Conservation (phyloP, 2,329 filamentous ascomycete species). For the Emmonsia crescens region DNA sequence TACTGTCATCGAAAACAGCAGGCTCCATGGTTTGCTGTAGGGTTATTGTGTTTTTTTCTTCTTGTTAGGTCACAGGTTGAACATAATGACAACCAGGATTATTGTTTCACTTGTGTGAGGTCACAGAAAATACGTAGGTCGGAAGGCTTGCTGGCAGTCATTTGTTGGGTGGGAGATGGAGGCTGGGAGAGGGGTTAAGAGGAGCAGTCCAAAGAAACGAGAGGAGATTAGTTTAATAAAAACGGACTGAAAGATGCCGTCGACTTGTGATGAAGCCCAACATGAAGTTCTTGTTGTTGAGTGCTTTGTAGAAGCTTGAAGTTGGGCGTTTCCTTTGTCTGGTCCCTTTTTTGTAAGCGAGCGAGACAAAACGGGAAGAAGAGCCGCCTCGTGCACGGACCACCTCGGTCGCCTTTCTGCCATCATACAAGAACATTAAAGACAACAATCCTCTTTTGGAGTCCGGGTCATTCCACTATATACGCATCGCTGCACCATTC, state of each 20-base stretch:
- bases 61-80: neutral
- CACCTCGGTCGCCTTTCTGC: neutral
- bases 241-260: neutral
- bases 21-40: constrained; percentile 24
- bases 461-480: neutral
- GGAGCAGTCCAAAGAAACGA: neutral
- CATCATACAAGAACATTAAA: neutral
- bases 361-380: constrained; percentile 4
- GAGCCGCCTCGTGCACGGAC: constrained; percentile 7
- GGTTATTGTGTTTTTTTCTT: neutral
- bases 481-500: neutral
- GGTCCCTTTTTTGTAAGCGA: constrained; percentile 3
- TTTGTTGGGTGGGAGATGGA: neutral
- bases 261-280: neutral
- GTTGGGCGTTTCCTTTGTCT: neutral
- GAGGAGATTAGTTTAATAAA: neutral
- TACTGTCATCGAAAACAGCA: constrained; percentile 31
- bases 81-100: neutral
- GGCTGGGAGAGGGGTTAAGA: neutral
- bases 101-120: neutral
- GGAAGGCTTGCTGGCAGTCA: neutral
- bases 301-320: neutral
- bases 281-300: neutral
- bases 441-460: constrained; percentile 4
- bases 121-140: neutral